Conservation (phyloP, 1,284 basidiomycete species). For the Malassezia furfur region DNA sequence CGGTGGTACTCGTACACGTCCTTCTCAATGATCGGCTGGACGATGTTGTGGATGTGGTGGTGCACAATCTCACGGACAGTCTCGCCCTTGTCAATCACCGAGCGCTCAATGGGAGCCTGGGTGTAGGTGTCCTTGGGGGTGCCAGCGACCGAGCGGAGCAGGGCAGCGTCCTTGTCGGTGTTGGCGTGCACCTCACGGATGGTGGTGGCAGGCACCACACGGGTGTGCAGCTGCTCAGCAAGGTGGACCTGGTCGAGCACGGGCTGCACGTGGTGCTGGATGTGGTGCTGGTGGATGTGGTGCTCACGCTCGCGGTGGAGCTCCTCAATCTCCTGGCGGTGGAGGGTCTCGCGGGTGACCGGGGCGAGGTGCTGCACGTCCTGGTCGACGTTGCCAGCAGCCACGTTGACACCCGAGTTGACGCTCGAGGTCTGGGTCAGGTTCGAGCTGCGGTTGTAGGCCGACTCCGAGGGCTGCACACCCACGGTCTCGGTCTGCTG, state of each 20-base stretch:
- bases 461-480: constrained; percentile 8
- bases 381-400: constrained; percentile 40
- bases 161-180: constrained; percentile 45
- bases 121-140: constrained; percentile 31
- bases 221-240: constrained; percentile 34
- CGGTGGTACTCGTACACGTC: constrained; percentile 47
- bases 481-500: not conserved
- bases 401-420: constrained; percentile 33
- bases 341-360: constrained; percentile 38
- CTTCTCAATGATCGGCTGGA: constrained; percentile 47
- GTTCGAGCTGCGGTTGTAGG: constrained; percentile 9
- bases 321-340: constrained; percentile 48
- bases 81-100: constrained; percentile 47
- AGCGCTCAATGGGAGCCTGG: constrained; percentile 32
- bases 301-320: constrained; percentile 45
- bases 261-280: constrained; percentile 48
- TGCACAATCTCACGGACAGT: constrained; percentile 39
- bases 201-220: constrained; percentile 34
- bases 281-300: constrained; percentile 46
- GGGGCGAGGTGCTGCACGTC: constrained; percentile 48
- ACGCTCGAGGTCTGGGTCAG: constrained; percentile 15
- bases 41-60: constrained; percentile 48
- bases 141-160: constrained; percentile 40
- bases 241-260: constrained; percentile 44
- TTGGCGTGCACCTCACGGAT: constrained; percentile 43